These are phyloP conservation scores for Saururus chinensis DNA, from an alignment of 164 flowering plant species.

Conservation along the genomic window DNA sequence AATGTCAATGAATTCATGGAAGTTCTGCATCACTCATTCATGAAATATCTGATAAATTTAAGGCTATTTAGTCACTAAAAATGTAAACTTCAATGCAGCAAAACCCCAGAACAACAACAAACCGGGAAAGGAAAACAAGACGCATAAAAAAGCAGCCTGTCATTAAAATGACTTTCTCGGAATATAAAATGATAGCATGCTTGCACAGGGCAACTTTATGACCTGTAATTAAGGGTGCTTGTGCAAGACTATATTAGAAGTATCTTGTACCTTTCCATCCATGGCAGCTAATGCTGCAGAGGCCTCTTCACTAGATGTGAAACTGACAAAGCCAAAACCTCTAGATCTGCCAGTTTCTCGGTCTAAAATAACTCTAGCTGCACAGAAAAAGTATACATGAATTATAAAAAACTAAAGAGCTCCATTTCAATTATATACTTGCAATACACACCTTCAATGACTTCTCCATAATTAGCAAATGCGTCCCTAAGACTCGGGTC, in stretches of 20 bases:
- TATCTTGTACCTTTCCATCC: constrained; percentile 36
- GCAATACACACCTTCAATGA: constrained; percentile 26
- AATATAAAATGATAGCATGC: too few relatives aligned
- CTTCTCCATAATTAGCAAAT: constrained; percentile 30
- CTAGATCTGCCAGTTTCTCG: constrained; percentile 40
- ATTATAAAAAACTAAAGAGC: background rate
- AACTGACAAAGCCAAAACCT: constrained; percentile 46
- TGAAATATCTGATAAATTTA: background rate
- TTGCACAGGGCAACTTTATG: too few relatives aligned
- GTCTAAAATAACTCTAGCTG: constrained; percentile 40
- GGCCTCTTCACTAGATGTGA: constrained; percentile 32
- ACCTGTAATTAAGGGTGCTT: too few relatives aligned
- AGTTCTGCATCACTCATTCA: background rate
- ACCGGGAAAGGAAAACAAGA: background rate
- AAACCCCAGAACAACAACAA: too few relatives aligned
- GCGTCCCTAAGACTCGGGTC: constrained; percentile 31
- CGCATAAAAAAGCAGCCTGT: background rate
- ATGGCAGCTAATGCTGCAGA: constrained; percentile 25
- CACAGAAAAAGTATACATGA: constrained; percentile 3
- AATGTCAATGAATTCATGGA: background rate
- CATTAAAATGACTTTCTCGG: background rate
- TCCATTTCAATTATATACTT: background rate
- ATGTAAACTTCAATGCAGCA: too few relatives aligned
- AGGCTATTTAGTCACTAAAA: background rate
- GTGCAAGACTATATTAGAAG: background rate